Conservation (phyloP, 2,329 filamentous ascomycete species). For the Cytospora paraplurivora region DNA sequence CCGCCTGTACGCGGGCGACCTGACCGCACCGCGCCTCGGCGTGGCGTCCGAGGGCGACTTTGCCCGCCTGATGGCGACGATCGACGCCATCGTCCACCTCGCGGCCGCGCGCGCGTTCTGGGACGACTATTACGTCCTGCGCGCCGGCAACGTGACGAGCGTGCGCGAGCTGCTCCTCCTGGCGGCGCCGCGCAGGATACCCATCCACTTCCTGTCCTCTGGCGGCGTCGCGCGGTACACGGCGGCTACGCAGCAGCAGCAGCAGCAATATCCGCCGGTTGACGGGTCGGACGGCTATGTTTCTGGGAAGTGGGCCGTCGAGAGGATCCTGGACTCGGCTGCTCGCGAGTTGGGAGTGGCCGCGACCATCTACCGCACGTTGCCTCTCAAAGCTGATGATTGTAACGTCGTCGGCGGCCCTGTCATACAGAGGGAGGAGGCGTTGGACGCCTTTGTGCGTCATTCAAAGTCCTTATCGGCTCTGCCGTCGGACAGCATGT, state of each 20-base stretch:
- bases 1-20: too few species aligned
- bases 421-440: too few species aligned
- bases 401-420: too few species aligned
- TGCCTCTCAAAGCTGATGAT: too few species aligned
- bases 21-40: slow-evolving; percentile 30
- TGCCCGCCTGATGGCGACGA: slow-evolving; percentile 20
- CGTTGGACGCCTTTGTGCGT: too few species aligned
- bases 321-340: slow-evolving; percentile 36
- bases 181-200: slow-evolving; percentile 30
- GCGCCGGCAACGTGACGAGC: slow-evolving; percentile 39
- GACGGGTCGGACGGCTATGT: slow-evolving; percentile 36
- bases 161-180: slow-evolving; percentile 41
- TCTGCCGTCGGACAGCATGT: too few species aligned
- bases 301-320: slow-evolving; percentile 39
- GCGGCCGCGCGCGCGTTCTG: slow-evolving; percentile 46
- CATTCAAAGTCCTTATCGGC: too few species aligned
- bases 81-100: slow-evolving; percentile 53
- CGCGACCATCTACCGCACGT: slow-evolving; percentile 17
- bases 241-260: slow-evolving; percentile 2
- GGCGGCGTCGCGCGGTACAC: slow-evolving; percentile 30
- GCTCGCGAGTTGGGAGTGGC: slow-evolving; percentile 6
- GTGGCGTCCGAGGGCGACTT: slow-evolving; percentile 28
- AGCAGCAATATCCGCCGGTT: slow-evolving; percentile 5
- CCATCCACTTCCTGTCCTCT: slow-evolving; percentile 39
- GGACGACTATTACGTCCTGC: slow-evolving; percentile 42